Evolutionary conservation across 371 early-diverging fungal species (phyloP), one percentile per base, ranked within the genome.

Genomic region (Vairimorpha necatrix): DNA sequence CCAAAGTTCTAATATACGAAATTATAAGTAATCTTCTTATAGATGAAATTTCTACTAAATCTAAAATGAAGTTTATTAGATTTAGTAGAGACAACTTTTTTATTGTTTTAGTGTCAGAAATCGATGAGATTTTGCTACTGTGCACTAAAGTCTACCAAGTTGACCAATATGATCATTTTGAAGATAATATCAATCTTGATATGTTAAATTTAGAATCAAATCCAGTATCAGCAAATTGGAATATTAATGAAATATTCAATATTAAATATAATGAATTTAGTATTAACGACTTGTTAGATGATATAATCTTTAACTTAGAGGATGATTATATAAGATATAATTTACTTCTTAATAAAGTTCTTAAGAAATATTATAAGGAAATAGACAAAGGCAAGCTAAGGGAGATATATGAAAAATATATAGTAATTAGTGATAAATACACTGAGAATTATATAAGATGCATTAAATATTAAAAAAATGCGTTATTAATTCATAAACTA

Each of bases 61-160:
- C 3, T 3, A 38, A 54, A 22, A 38, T 36, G 33, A 73, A 65
- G 32, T 73, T 65, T 54, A 63, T 73, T 33, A 73, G 73, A 54
- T 73, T 73, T 65, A 53, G 61, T 54, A 39, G 26, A 2, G 50
- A 73, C 36, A 62, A 46, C 13, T 47, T 53, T n/a, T 73, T 73
- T 48, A 22, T 73, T 14, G 18, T 73, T 9, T 50, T 53, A 50
- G 66, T 65, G 11, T 46, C 73, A 22, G 32, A 36, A 20, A 18
- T 0, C 9, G 60, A 73, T 50, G 66, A 73, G n/a, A 34, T 73
- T 14, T 38, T 73, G 33, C 6, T 73, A 7, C 48, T 73, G 20
- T 61, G 34, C 1, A 73, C 63, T 30, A 73, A 65, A 56, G 61
- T 20, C 11, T 50, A 13, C 22, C 14, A 50, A 13, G 22, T n/a